A percentile compares a stretch with the other conserved stretches of the same genome.
phyloP scores from a whole-genome alignment of 2,329 filamentous ascomycete genomes.

The Cordyceps tenuipes region DNA sequence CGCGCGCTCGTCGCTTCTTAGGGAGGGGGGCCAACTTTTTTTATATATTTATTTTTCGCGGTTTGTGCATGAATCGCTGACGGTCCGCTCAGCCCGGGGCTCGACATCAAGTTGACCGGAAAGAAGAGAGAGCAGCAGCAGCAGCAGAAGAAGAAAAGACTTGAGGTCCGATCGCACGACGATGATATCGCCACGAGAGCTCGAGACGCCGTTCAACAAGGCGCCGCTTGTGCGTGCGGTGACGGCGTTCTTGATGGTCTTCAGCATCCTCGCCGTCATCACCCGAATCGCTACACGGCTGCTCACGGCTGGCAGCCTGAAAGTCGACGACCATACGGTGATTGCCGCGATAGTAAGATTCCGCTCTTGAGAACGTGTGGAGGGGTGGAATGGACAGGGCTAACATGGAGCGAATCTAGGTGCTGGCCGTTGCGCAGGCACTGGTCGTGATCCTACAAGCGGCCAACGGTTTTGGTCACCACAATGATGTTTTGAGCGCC shows the following conservation, averaged over 20 bases:
- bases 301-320: conserved; percentile 13
- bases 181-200: conserved; percentile 15
- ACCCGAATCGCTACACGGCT: conserved; percentile 15
- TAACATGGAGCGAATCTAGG: conserved; percentile 3
- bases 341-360: conserved; percentile 14
- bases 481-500: conserved; percentile 1
- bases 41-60: not conserved
- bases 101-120: not conserved
- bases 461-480: conserved; percentile 15
- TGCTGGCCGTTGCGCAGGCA: conserved; percentile 15
- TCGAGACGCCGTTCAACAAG: conserved; percentile 18
- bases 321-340: conserved; percentile 15
- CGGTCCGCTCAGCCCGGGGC: no score
- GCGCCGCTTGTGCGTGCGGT: conserved; percentile 18
- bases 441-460: conserved; percentile 14
- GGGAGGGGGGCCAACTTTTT: not conserved
- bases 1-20: not conserved
- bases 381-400: not conserved
- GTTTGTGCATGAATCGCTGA: no score
- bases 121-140: not conserved
- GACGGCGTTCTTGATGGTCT: conserved; percentile 18
- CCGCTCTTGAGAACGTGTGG: not conserved
- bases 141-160: not conserved
- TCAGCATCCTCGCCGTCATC: conserved; percentile 15
- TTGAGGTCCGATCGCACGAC: not conserved